These are phyloP conservation scores for Neoboletus magnificus DNA, from an alignment of 768 basidiomycete species.

Conservation along the genomic window DNA sequence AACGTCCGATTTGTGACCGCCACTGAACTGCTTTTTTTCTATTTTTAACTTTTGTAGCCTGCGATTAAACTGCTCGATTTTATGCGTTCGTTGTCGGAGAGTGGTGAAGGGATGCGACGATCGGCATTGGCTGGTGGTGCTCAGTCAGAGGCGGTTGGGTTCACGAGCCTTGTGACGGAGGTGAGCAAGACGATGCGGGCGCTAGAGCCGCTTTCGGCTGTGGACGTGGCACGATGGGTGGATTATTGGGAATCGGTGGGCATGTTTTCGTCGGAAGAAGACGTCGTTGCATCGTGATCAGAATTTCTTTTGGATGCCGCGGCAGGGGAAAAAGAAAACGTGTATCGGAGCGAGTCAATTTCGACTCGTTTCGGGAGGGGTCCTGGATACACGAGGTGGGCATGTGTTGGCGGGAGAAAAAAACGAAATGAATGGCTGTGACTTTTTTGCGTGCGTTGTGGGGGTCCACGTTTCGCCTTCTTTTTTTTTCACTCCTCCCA, in stretches of 20 bases:
- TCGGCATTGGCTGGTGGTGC: no score
- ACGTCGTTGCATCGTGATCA: not conserved
- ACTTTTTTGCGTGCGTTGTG: no score
- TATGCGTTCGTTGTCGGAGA: conserved; percentile 20
- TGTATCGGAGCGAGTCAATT: not conserved
- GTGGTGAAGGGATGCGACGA: conserved; percentile 14
- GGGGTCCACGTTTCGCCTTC: not conserved
- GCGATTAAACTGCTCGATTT: conserved; percentile 15
- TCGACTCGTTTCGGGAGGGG: not conserved
- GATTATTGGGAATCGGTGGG: conserved; percentile 36
- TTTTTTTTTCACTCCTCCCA: no score
- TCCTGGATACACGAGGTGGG: not conserved
- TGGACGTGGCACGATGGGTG: conserved; percentile 35
- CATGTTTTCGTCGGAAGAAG: conserved; percentile 15
- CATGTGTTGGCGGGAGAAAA: not conserved
- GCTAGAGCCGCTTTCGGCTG: conserved; percentile 23
- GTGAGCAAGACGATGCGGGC: conserved; percentile 36
- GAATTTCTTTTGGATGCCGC: not conserved
- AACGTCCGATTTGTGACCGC: conserved; percentile 34
- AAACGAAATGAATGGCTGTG: not conserved
- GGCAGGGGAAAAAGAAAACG: not conserved
- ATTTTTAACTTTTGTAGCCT: not conserved
- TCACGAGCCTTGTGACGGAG: conserved; percentile 22
- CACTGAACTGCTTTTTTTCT: not conserved
- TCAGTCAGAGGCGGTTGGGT: conserved; percentile 1